Conservation (phyloP, 2,329 filamentous ascomycete genomes). For the Botrytis cinerea region DNA sequence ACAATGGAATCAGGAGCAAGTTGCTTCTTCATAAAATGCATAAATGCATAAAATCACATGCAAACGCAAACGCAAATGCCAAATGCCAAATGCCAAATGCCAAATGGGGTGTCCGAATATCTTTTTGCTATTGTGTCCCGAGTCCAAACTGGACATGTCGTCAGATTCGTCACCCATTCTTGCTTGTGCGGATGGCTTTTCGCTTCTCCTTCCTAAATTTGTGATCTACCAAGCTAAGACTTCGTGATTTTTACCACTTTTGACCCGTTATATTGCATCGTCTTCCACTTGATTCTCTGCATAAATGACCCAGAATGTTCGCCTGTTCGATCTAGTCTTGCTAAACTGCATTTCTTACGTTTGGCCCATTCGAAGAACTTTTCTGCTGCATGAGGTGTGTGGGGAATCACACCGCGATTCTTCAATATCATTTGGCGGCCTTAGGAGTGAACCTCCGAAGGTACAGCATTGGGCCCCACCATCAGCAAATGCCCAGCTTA, state of each 20-base stretch:
- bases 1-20: constrained; percentile 70
- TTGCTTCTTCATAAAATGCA: constrained; percentile 25
- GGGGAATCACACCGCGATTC: constrained; percentile 16
- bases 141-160: neutral
- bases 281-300: constrained; percentile 13
- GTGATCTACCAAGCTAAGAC: neutral
- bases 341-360: neutral
- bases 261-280: constrained; percentile 14
- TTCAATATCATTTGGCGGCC: constrained; percentile 7
- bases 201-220: neutral
- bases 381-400: constrained; percentile 18
- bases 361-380: constrained; percentile 5
- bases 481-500: neutral
- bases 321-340: neutral
- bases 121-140: neutral
- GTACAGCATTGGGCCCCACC: neutral
- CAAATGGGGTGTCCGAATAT: neutral
- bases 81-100: constrained; percentile 8
- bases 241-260: constrained; percentile 2
- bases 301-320: neutral
- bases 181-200: neutral
- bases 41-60: neutral
- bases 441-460: neutral
- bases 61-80: constrained; percentile 1
- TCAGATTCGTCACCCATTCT: neutral